Base-by-base conservation (phyloP, 139 green algal genomes). In the Chlorella vulgaris region DNA sequence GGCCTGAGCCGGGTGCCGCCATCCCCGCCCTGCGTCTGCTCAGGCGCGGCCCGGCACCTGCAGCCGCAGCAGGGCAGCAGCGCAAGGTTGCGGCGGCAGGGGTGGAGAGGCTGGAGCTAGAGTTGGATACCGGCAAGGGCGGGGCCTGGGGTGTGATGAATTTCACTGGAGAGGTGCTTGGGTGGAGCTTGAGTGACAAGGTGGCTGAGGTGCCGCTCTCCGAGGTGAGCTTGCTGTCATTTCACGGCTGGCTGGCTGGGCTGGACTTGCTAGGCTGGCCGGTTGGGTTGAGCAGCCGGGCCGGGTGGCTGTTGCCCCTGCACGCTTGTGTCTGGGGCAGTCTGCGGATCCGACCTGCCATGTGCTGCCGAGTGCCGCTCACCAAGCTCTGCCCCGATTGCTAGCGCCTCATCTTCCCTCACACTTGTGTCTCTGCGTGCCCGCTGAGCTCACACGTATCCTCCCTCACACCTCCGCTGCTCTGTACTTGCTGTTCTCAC, bases 101-200 rank as follows among this genome's bases (percentile, higher is more conserved):
- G 36, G 35, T 60, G 51, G 55, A 80, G 65, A 39, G 81, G 13
- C 55, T 86, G 8, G 31, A 51, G 18, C 43, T 86, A 22, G 53
- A 69, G 55, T 68, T 86, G 1, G 70, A 86, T 47, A 87, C 77
- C 22, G 39, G 39, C 53, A 67, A 63, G 33, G 29, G 29, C 3
- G 68, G 67, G 3, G 70, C 55, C 69, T 88, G 84, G 75, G 87
- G 82, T 15, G 83, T 86, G 5, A 28, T 91, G 75, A 90, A 90
- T 77, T 69, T 91, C 31, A 88, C 83, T 13, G 87, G 87, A 2
- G 10, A 61, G 24, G 51, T 91, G 35, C 26, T 69, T 35, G 74
- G 18, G 21, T 91, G 86, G 87, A 88, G 83, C 21, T 70, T 89
- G 10, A 62, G 66, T 0, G 53, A 86, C 4, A 40, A 22, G 13